Percentiles rank a stretch among this genome's conserved stretches.
These are phyloP conservation scores for Adiantum capillusveneris DNA, from an alignment of 75 land plant genomes.

Conservation along the genomic window DNA sequence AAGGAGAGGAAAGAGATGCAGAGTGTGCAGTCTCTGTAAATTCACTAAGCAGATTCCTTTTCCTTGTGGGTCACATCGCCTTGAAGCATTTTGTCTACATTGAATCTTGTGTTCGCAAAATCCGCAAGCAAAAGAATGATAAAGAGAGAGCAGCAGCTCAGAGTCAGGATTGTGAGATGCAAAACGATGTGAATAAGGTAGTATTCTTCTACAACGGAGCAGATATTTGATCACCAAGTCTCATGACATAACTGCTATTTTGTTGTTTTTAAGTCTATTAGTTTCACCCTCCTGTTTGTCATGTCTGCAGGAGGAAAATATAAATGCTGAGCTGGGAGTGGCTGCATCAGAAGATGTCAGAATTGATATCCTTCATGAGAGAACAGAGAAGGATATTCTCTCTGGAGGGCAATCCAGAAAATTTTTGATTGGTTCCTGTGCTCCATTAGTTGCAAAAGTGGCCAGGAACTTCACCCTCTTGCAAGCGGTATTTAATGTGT, in stretches of 20 bases:
- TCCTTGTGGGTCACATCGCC: constrained; percentile 69
- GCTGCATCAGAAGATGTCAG: constrained; percentile 81
- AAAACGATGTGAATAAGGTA: no score
- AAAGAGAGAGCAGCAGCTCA: constrained; percentile 50
- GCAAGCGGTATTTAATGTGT: constrained; percentile 89
- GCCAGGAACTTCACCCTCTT: constrained; percentile 65
- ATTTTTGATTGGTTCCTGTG: constrained; percentile 70
- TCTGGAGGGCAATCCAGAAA: constrained; percentile 44
- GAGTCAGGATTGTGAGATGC: background rate
- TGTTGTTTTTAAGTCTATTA: no score
- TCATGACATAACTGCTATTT: no score
- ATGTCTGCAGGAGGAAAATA: constrained; percentile 51
- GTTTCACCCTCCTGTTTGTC: no score
- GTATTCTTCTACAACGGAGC: no score
- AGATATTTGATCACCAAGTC: no score
- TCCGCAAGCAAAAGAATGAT: constrained; percentile 56
- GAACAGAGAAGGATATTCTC: constrained; percentile 83
- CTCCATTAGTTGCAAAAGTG: constrained; percentile 78
- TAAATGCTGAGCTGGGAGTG: constrained; percentile 86
- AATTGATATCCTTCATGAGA: constrained; percentile 67
- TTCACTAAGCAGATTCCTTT: constrained; percentile 74
- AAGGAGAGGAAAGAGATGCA: background rate
- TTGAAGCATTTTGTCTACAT: constrained; percentile 87
- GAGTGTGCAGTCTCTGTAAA: constrained; percentile 28
- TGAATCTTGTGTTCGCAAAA: constrained; percentile 65